Percentiles rank a stretch among this genome's conserved stretches.
phyloP scores from a whole-genome alignment of 1,284 basidiomycete genomes.

The Butyriboletus appendiculatus region DNA sequence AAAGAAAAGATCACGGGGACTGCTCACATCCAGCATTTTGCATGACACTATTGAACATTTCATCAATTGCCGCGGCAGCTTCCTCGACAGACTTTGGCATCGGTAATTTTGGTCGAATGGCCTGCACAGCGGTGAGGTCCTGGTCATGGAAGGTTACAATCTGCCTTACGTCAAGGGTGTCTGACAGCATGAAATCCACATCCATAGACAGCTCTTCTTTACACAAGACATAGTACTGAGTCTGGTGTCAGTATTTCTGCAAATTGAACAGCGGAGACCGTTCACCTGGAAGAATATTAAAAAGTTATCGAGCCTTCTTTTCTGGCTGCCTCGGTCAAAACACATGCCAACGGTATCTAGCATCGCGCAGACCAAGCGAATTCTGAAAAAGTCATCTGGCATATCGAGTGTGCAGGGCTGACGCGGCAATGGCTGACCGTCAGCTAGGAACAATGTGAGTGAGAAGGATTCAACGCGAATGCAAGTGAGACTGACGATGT shows the following conservation, averaged over 20 bases:
- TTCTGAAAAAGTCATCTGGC: conserved; percentile 94
- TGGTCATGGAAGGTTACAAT: background rate
- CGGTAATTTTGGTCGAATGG: conserved; percentile 74
- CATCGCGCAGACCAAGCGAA: conserved; percentile 89
- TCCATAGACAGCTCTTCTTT: conserved; percentile 94
- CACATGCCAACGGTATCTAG: conserved; percentile 98
- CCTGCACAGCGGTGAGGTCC: conserved; percentile 43
- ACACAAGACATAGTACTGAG: conserved; percentile 83
- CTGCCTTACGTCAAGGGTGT: conserved; percentile 80
- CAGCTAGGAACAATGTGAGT: conserved; percentile 51
- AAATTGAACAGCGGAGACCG: background rate
- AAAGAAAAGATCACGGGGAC: background rate
- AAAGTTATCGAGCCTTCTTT: conserved; percentile 91
- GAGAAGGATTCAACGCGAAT: background rate
- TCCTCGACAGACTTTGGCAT: conserved; percentile 79
- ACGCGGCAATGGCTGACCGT: conserved; percentile 86
- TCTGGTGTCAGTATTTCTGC: conserved; percentile 9
- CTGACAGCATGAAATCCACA: conserved; percentile 94
- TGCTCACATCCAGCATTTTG: conserved; percentile 58
- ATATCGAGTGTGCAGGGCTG: conserved; percentile 81
- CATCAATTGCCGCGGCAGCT: conserved; percentile 85
- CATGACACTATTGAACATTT: conserved; percentile 73
- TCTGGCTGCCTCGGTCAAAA: conserved; percentile 91
- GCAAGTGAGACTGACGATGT: conserved; percentile 67
- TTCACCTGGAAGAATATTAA: conserved; percentile 89